Evolutionary conservation across 208 protist species (phyloP).

Genomic region (Willaertia magna): DNA sequence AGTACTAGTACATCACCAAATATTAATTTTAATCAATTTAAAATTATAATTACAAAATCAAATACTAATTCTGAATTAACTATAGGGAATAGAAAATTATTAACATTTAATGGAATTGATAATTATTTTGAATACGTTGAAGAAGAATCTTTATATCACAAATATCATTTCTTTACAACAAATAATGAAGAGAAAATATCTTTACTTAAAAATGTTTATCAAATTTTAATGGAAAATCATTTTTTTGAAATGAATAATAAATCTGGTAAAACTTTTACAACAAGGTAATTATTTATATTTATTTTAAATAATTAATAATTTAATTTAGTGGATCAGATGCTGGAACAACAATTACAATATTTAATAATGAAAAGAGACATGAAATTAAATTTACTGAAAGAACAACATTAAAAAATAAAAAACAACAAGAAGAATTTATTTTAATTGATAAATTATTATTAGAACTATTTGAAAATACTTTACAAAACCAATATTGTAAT

Average conservation of each 20-base stretch:
- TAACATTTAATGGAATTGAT: not conserved
- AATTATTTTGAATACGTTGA: not conserved
- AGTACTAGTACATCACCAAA: too few species aligned
- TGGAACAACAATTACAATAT: not conserved
- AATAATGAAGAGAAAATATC: not conserved
- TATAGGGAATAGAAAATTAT: not conserved
- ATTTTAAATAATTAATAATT: too few species aligned
- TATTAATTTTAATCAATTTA: too few species aligned
- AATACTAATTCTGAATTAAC: not conserved
- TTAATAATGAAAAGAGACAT: not conserved
- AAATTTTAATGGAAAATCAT: not conserved
- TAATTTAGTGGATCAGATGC: not conserved
- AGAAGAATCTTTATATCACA: not conserved
- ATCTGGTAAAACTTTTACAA: not conserved
- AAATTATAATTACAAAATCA: not conserved
- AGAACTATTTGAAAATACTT: too few species aligned
- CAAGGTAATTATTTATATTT: not conserved
- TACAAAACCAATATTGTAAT: too few species aligned
- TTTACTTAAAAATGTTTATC: not conserved
- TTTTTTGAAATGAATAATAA: not conserved
- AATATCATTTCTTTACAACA: not conserved
- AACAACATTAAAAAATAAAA: not conserved
- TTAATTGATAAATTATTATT: too few species aligned
- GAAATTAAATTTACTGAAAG: not conserved
- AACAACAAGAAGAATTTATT: not conserved